Percentiles rank a stretch among this genome's conserved stretches.
These are phyloP conservation scores for Neofusicoccum parvum DNA, from an alignment of 2,329 filamentous ascomycete species.

Conservation along the genomic window DNA sequence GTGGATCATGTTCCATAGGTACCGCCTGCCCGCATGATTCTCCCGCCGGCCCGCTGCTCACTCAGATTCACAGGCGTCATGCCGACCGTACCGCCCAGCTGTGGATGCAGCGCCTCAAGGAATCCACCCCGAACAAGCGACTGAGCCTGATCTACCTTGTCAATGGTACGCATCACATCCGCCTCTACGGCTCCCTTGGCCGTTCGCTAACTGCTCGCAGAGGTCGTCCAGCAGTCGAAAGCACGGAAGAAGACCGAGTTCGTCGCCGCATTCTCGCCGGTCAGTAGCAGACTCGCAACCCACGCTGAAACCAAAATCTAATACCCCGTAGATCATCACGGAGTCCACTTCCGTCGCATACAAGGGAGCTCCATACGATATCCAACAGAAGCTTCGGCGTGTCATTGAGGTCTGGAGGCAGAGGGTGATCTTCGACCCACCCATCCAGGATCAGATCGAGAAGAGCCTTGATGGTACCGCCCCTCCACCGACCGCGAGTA, in stretches of 20 bases:
- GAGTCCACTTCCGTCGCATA: slow-evolving; percentile 92
- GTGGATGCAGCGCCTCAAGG: slow-evolving; percentile 87
- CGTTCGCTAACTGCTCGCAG: slow-evolving; percentile 48
- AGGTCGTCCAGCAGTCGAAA: slow-evolving; percentile 95
- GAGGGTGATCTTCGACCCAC: slow-evolving; percentile 77
- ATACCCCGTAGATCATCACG: slow-evolving; percentile 66
- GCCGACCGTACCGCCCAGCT: slow-evolving; percentile 89
- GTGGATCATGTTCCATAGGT: slow-evolving; percentile 99
- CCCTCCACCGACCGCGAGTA: background rate
- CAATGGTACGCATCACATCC: slow-evolving; percentile 70
- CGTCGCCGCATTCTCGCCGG: slow-evolving; percentile 83
- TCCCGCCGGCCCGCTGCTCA: background rate
- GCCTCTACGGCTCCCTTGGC: background rate
- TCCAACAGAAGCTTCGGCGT: slow-evolving; percentile 83
- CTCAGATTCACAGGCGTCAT: slow-evolving; percentile 68
- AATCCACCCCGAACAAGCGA: slow-evolving; percentile 81
- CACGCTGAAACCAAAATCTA: background rate
- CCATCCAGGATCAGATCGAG: slow-evolving; percentile 81
- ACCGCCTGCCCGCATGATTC: slow-evolving; percentile 31
- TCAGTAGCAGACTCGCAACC: slow-evolving; percentile 33
- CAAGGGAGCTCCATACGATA: slow-evolving; percentile 80
- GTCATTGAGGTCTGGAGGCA: slow-evolving; percentile 96
- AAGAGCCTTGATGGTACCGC: slow-evolving; percentile 71
- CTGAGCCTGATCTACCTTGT: slow-evolving; percentile 92
- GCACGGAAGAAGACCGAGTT: slow-evolving; percentile 92